Evolutionary conservation across 2,329 filamentous ascomycete species (phyloP), one percentile per base, ranked within the genome.

Genomic region (Dactylonectria estremocensis): DNA sequence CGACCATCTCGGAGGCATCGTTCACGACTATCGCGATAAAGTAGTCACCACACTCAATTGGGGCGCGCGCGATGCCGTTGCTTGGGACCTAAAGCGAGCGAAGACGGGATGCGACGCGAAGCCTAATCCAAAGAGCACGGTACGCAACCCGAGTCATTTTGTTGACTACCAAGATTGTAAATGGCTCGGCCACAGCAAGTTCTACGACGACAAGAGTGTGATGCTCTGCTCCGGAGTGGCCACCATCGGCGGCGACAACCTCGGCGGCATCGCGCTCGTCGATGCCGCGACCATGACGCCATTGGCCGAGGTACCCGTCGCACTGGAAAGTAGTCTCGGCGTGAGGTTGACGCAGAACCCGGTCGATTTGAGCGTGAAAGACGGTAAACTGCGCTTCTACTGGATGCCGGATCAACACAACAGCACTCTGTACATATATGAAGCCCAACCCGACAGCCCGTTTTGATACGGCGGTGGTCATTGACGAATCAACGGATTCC

Each of bases 131-230:
- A 49, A 66, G 1, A 61, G 20, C 2, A 65, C 72, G 0, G 69
- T 76, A 1, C 71, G 68, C 5, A 85, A 86, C 56, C 84, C 83
- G 0, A 81, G 77, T 40, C 80, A 83, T 70, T 86, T 81, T 72
- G 73, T 84, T 61, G 85, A 86, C 66, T 86, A 86, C 70, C 84
- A 87, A 73, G 85, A 87, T 77, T 87, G 84, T 77, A 87, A 87
- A 71, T 86, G 82, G 74, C 76, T 87, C 1, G 85, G 84, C 4
- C 80, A 80, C 69, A 79, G 80, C 14, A 66, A 72, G 10, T 67
- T 76, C 6, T 83, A 83, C 54, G 69, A 69, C n/a, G 72, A 67
- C n/a, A 77, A 79, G 43, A 77, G 80, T 14, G 74, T 86, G 10
- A 85, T 86, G 83, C 78, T 87, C 14, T 86, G 84, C 68, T 82